Conservation (phyloP, 805 yeast species). For the Wickerhamomyces canadensis region DNA sequence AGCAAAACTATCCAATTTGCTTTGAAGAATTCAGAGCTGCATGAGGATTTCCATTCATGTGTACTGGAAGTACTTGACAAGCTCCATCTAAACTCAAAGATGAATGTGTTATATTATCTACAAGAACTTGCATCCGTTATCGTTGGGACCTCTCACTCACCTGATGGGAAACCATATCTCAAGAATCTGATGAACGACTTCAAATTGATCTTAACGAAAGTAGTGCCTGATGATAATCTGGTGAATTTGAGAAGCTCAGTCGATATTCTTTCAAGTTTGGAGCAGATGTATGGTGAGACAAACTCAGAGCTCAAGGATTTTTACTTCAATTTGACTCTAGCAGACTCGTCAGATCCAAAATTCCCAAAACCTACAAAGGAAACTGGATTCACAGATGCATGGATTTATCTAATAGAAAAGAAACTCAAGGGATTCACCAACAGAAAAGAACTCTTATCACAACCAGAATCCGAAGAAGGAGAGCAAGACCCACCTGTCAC, state of each 20-base stretch:
- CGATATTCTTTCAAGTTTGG: conserved; percentile 15
- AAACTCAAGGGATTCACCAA: conserved; percentile 13
- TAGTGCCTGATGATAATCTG: conserved; percentile 29
- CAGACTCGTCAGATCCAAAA: conserved; percentile 2
- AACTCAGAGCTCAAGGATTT: conserved; percentile 3
- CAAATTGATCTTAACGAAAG: conserved; percentile 26
- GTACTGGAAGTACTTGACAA: conserved; percentile 52
- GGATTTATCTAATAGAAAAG: conserved; percentile 17
- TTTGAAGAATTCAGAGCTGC: conserved; percentile 48
- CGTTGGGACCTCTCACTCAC: neutral
- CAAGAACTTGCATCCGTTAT: conserved; percentile 51
- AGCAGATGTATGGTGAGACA: conserved; percentile 9
- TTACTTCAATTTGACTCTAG: conserved; percentile 3
- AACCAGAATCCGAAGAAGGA: conserved; percentile 1
- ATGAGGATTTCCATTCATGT: conserved; percentile 65
- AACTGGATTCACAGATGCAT: conserved; percentile 17
- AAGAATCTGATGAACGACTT: conserved; percentile 28
- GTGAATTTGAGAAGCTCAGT: conserved; percentile 16
- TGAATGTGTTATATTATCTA: conserved; percentile 64
- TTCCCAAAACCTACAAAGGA: neutral
- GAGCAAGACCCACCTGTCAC: neutral
- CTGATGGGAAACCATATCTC: conserved; percentile 18
- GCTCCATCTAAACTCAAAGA: conserved; percentile 53
- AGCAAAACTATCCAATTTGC: conserved; percentile 33
- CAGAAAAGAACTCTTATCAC: conserved; percentile 10